Evolutionary conservation across 163 green algal species (phyloP), one percentile per base, ranked within the genome.

Genomic region (Trebouxiophyceae sp.): DNA sequence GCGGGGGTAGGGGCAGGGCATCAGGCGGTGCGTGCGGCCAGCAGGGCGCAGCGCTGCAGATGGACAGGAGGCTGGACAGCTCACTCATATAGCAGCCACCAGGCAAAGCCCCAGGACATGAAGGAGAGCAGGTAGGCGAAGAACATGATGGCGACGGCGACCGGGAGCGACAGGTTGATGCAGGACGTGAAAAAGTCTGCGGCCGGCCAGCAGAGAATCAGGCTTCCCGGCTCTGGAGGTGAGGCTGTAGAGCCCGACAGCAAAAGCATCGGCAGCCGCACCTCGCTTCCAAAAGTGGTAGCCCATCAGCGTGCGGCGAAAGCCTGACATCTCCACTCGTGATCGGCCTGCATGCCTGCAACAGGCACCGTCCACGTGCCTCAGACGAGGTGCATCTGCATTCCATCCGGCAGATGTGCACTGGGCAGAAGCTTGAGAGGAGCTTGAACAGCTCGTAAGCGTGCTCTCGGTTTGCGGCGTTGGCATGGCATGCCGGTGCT

Each of bases 131-230:
- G 65, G 72, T 90, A 95, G 8, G 78, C 57, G 0, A 71, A 24
- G 4, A 83, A 44, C 47, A 88, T 75, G 4, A 75, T 59, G 0
- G 60, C 4, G 34, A 92, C n/a, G 22, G 91, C 69, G 23, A 70
- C 39, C 6, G 34, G 34, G 3, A 89, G 77, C 29, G 70, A 72
- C 2, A 78, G 62, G 59, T 93, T 83, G n/a, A 93, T 75, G 32
- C 76, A 71, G 0, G 81, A 82, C 22, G 84, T 90, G 76, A 92
- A 95, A 61, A 93, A 93, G 33, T 76, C 70, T 74, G 68, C 68
- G 57, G 31, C 6, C 46, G 19, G 19, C 12, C 39, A n/a, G 39
- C 12, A 31, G 22, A 28, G 3, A n/a, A 64, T 2, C 3, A n/a
- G 20, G 5, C 19, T 2, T 1, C 22, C 54, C 58, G 23, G 2